Conservation (phyloP, 371 early-diverging fungal genomes). For the Apophysomyces sp. region DNA sequence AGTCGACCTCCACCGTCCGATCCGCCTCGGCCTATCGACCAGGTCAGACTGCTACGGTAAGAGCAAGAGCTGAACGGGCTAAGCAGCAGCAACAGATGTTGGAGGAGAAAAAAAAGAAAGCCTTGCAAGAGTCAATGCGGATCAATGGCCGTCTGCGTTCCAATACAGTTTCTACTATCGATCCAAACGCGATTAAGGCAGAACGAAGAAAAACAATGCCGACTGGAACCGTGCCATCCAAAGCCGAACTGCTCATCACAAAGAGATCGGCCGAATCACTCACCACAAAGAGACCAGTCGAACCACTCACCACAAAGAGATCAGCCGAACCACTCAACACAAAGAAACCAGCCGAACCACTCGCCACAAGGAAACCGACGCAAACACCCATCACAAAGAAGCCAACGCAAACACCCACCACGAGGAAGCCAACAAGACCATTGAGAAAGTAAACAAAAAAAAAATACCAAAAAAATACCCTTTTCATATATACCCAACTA, state of each 20-base stretch:
- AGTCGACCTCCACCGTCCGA: constrained; percentile 6
- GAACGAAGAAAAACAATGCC: constrained; percentile 35
- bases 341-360: no score
- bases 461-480: background rate
- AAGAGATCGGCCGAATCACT: no score
- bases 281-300: no score
- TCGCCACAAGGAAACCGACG: no score
- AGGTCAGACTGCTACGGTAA: constrained; percentile 35
- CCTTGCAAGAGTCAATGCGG: constrained; percentile 9
- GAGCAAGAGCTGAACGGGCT: constrained; percentile 47
- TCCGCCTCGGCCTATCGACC: constrained; percentile 23
- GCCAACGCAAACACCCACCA: no score
- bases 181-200: constrained; percentile 19
- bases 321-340: no score
- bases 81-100: constrained; percentile 23
- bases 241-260: background rate
- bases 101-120: constrained; percentile 31
- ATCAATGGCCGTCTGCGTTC: constrained; percentile 13
- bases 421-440: background rate
- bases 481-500: background rate
- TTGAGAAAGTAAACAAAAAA: background rate
- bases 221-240: background rate
- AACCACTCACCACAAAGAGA: no score
- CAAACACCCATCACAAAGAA: no score
- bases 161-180: background rate